Conservation (phyloP, 106 monocot species). For the Acorus calamus region DNA sequence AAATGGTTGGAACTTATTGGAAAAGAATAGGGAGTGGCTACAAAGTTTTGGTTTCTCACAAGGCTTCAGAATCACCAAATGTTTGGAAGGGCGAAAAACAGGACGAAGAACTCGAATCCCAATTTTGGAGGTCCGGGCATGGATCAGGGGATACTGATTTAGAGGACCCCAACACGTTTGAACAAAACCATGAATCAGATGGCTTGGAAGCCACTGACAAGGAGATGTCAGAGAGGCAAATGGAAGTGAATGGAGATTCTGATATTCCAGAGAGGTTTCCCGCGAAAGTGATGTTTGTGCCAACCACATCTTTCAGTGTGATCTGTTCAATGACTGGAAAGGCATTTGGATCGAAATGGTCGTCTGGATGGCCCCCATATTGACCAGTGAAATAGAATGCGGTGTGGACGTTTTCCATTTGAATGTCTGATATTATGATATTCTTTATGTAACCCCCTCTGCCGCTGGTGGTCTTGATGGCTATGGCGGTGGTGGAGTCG, state of each 20-base stretch:
- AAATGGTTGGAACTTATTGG: slow-evolving; percentile 14
- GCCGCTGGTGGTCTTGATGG: slow-evolving; percentile 26
- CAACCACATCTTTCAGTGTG: slow-evolving; percentile 26
- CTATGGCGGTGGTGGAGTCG: slow-evolving; percentile 20
- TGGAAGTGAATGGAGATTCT: slow-evolving; percentile 23
- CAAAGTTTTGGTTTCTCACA: neutral
- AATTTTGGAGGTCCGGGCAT: neutral
- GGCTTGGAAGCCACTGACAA: slow-evolving; percentile 8
- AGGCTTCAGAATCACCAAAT: slow-evolving; percentile 18
- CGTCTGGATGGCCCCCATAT: slow-evolving; percentile 33
- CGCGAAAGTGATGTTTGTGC: slow-evolving; percentile 19
- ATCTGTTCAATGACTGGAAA: slow-evolving; percentile 15
- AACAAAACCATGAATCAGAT: slow-evolving; percentile 32
- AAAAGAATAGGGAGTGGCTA: slow-evolving; percentile 14
- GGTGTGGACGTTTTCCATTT: slow-evolving; percentile 13
- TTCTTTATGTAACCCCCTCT: slow-evolving; percentile 29
- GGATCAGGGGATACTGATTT: slow-evolving; percentile 18
- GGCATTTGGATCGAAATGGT: slow-evolving; percentile 18
- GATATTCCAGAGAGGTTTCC: slow-evolving; percentile 25
- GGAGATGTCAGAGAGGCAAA: slow-evolving; percentile 28
- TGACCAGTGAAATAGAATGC: slow-evolving; percentile 25
- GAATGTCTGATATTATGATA: slow-evolving; percentile 12
- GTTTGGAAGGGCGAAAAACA: slow-evolving; percentile 1
- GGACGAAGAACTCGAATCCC: neutral
- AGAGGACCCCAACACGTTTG: slow-evolving; percentile 22